Evolutionary conservation across 2,329 filamentous ascomycete genomes (phyloP), one percentile per base, ranked within the genome.

Genomic region (Fusarium duplospermum): DNA sequence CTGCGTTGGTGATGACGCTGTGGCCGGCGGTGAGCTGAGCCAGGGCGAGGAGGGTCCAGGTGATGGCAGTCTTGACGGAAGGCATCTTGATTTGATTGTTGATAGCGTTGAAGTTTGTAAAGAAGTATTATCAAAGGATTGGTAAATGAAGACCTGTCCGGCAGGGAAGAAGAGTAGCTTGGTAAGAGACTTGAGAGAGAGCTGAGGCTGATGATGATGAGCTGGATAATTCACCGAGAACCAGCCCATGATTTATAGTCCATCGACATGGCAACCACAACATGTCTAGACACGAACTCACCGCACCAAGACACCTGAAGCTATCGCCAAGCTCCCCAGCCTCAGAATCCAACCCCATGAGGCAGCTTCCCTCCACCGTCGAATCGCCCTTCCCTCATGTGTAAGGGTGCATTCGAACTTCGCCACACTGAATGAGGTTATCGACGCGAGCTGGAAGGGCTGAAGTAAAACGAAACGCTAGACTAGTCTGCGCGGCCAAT

Each of bases 21-120:
- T 93, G 91, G 78, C 87, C 89, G 73, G 89, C 85, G 72, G 88
- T 90, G 62, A 92, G 86, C 73, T 87, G 83, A 77, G 86, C 78
- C 9, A 84, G 86, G 40, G 81, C 92, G 4, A 50, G 82, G 13
- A 38, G 7, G 22, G 58, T 29, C 38, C 22, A 10, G 24, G 57
- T 29, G n/a, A 61, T 29, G 11, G 42, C 31, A 27, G n/a, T 24
- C 58, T 60, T 60, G 38, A 60, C 10, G 27, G 58, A 16, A 40
- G 22, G 24, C 56, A 59, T 59, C 16, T 24, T 59, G 56, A 31
- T 29, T 22, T 45, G 6, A 45, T 22, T 22, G 40, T 14, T 14
- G 13, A 22, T 45, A 14, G 40, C 22, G 20, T 22, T 14, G 20
- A 16, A 45, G 40, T 4, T 45, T 45, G 13, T 22, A 22, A 22